phyloP scores from a whole-genome alignment of 768 basidiomycete genomes.

The Tremella fuciformis region DNA sequence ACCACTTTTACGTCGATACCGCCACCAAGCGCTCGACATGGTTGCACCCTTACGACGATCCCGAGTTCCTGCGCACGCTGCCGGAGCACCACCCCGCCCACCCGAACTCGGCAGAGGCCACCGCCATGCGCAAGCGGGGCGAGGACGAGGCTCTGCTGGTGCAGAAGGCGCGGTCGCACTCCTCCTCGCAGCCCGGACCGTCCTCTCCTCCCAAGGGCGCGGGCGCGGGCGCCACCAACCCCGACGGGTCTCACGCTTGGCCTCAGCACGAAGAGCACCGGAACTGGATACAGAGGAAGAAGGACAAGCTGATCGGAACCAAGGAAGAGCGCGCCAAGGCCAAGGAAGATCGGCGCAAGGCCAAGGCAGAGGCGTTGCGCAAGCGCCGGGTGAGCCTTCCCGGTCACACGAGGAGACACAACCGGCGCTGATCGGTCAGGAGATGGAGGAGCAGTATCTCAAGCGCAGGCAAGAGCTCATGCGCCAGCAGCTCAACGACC shows the following conservation, averaged over 20 bases:
- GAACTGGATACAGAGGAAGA: conserved; percentile 41
- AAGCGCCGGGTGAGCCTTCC: conserved; percentile 36
- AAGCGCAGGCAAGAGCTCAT: conserved; percentile 34
- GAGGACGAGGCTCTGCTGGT: conserved; percentile 22
- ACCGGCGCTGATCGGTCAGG: conserved; percentile 16
- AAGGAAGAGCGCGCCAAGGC: conserved; percentile 35
- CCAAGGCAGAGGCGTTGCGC: conserved; percentile 18
- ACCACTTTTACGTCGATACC: conserved; percentile 50
- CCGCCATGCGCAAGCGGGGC: conserved; percentile 19
- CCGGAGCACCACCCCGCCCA: conserved; percentile 48
- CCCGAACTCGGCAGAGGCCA: conserved; percentile 42
- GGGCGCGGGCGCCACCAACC: background rate
- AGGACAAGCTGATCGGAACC: conserved; percentile 36
- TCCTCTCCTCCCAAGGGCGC: conserved; percentile 2
- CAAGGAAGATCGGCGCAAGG: conserved; percentile 32
- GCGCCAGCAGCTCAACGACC: conserved; percentile 31
- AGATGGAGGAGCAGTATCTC: conserved; percentile 29
- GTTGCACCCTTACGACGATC: conserved; percentile 51
- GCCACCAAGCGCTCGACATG: conserved; percentile 43
- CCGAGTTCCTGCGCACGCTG: conserved; percentile 40
- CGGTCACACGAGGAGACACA: background rate
- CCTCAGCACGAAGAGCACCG: conserved; percentile 14
- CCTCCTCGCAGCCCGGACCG: no score
- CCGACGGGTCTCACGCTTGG: background rate
- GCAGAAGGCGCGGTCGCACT: background rate